phyloP scores from a whole-genome alignment of 768 basidiomycete genomes.

The Chiua virens region DNA sequence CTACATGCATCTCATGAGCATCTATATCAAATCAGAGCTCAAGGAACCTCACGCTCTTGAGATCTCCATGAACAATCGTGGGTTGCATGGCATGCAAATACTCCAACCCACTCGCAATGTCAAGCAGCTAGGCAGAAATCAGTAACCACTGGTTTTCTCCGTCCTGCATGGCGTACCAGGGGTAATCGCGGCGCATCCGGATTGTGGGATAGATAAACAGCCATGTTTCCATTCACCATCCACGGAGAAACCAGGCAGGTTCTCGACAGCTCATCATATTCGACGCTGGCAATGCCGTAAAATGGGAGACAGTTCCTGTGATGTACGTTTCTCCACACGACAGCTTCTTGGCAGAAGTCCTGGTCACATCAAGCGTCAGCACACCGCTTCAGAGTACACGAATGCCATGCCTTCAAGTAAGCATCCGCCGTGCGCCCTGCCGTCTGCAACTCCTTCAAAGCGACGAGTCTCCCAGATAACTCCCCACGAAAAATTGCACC shows the following conservation, averaged over 20 bases:
- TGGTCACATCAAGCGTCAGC: conserved; percentile 11
- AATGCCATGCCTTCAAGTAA: conserved; percentile 27
- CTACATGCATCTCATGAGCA: conserved; percentile 11
- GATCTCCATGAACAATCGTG: conserved; percentile 44
- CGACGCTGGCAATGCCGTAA: conserved; percentile 23
- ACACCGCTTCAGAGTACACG: background rate
- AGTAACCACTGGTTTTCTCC: background rate
- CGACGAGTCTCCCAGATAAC: conserved; percentile 27
- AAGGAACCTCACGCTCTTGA: conserved; percentile 38
- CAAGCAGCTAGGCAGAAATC: conserved; percentile 32
- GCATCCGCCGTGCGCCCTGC: conserved; percentile 18
- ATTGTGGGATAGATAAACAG: conserved; percentile 28
- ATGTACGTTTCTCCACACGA: conserved; percentile 32
- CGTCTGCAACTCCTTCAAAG: conserved; percentile 30
- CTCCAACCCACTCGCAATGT: conserved; percentile 37
- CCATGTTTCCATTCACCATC: conserved; percentile 31
- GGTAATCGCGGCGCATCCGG: conserved; percentile 28
- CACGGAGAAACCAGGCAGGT: conserved; percentile 26
- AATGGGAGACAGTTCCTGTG: conserved; percentile 32
- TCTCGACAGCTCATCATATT: conserved; percentile 9
- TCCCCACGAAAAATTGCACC: conserved; percentile 33
- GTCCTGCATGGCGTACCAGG: conserved; percentile 27
- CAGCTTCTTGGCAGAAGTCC: conserved; percentile 30
- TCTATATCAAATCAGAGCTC: background rate
- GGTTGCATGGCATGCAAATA: conserved; percentile 40